phyloP scores from a whole-genome alignment of 164 flowering plant species.

The Vitis rupestris region DNA sequence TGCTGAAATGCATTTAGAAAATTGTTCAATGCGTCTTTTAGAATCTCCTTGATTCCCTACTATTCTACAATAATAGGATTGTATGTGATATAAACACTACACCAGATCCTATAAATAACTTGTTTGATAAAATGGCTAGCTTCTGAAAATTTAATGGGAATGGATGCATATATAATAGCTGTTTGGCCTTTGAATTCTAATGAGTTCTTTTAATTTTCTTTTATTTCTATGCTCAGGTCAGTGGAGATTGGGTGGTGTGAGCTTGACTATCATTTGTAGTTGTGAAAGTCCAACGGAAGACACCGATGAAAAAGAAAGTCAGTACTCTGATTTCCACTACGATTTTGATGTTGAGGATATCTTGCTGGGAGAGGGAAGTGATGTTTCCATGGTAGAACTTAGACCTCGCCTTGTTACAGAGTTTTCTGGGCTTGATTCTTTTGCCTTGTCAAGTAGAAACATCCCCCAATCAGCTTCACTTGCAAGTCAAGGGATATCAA shows the following conservation, averaged over 20 bases:
- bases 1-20: neutral
- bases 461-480: slow-evolving; percentile 18
- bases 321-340: slow-evolving; percentile 32
- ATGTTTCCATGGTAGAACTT: slow-evolving; percentile 66
- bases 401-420: slow-evolving; percentile 54
- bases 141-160: neutral
- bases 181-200: neutral
- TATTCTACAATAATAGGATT: neutral
- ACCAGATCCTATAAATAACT: neutral
- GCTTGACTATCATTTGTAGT: slow-evolving; percentile 33
- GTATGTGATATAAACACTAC: neutral
- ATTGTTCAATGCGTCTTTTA: too few species aligned
- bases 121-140: neutral
- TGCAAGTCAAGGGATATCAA: slow-evolving; percentile 20
- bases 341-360: slow-evolving; percentile 56
- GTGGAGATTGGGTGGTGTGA: slow-evolving; percentile 75
- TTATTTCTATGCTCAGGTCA: slow-evolving; percentile 54
- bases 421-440: slow-evolving; percentile 30
- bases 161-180: neutral
- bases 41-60: neutral
- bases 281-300: slow-evolving; percentile 19
- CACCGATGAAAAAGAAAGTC: slow-evolving; percentile 17
- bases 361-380: slow-evolving; percentile 67
- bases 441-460: slow-evolving; percentile 17
- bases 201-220: neutral